A percentile compares a stretch with the other conserved stretches of the same genome.
Evolutionary conservation across 2,329 filamentous ascomycete species (phyloP).

Genomic region (Rhinocladiella similis): DNA sequence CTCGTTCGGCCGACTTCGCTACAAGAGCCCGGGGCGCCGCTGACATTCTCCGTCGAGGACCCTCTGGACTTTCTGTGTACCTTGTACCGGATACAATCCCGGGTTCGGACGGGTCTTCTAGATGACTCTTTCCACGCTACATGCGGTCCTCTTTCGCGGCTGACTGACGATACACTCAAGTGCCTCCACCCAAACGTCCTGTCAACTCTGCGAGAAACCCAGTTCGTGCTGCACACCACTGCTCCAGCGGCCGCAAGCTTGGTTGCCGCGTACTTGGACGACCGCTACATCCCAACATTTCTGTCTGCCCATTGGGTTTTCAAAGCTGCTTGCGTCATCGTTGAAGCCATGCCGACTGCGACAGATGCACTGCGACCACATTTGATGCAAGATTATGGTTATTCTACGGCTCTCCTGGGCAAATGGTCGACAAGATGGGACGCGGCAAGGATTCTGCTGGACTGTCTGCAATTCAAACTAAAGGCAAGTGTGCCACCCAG

Average conservation of each 20-base stretch:
- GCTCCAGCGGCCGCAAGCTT: too few species aligned
- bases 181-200: neutral
- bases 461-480: neutral
- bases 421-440: conserved; percentile 1
- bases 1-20: neutral
- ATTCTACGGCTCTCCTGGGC: neutral
- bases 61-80: too few species aligned
- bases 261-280: neutral
- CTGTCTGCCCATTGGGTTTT: neutral
- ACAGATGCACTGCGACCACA: neutral
- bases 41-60: too few species aligned
- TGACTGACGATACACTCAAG: neutral
- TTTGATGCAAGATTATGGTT: neutral
- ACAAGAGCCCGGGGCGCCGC: neutral
- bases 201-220: conserved; percentile 1
- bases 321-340: neutral
- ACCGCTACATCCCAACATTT: neutral
- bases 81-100: too few species aligned
- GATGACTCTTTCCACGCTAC: too few species aligned
- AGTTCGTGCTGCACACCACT: neutral
- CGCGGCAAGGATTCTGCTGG: neutral
- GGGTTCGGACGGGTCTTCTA: too few species aligned
- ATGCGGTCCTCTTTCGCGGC: neutral
- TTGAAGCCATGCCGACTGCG: conserved; percentile 1
- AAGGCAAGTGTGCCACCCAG: too few species aligned